Conservation (phyloP, 345 rosid genomes). For the Hibiscus syriacus region DNA sequence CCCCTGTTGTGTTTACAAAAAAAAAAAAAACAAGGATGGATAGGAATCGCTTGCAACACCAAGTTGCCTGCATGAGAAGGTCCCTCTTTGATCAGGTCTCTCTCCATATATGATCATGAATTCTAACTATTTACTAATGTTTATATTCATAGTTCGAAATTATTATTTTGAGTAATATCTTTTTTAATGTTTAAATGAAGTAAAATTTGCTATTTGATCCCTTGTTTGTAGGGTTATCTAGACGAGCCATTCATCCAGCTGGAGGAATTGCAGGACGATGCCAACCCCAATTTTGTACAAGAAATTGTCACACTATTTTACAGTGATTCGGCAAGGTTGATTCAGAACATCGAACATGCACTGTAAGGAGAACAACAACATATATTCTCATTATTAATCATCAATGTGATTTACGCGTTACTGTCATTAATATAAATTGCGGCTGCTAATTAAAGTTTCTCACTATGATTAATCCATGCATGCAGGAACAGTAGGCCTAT, state of each 20-base stretch:
- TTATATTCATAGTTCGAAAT: no score
- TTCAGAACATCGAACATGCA: conserved; percentile 53
- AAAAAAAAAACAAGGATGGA: conserved; percentile 14
- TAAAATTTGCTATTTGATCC: background rate
- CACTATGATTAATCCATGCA: background rate
- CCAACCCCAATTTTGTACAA: conserved; percentile 61
- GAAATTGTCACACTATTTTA: conserved; percentile 53
- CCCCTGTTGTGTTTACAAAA: background rate
- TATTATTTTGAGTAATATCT: no score
- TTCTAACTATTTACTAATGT: background rate
- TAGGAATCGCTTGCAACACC: conserved; percentile 22
- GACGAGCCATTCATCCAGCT: conserved; percentile 61
- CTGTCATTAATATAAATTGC: background rate
- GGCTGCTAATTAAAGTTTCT: background rate
- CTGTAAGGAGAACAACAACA: conserved; percentile 32
- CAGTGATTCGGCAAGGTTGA: conserved; percentile 45
- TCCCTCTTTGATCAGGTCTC: conserved; percentile 69
- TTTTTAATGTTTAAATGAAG: background rate
- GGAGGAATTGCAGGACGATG: conserved; percentile 69
- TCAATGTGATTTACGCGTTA: background rate
- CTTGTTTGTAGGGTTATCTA: conserved; percentile 49
- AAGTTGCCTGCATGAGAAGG: conserved; percentile 38
- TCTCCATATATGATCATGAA: no score
- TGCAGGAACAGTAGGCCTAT: conserved; percentile 22
- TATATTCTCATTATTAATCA: background rate